Evolutionary conservation across 805 yeast genomes (phyloP).

Genomic region (Teunomyces kruisii): DNA sequence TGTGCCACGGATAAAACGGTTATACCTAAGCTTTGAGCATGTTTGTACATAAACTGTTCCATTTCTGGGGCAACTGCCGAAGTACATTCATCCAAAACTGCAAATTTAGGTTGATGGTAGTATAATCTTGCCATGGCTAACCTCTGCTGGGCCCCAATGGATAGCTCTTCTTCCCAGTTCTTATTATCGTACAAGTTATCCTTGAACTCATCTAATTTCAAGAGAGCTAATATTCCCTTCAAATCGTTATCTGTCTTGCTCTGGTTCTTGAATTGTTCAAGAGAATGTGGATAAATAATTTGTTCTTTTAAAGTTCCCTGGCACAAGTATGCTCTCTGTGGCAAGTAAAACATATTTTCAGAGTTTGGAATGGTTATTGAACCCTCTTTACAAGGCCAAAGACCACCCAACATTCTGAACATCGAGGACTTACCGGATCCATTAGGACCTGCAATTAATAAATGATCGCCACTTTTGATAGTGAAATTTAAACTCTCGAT

Average conservation of each 20-base stretch:
- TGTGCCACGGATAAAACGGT: slow-evolving; percentile 90
- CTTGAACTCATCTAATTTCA: slow-evolving; percentile 58
- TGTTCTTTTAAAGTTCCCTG: slow-evolving; percentile 82
- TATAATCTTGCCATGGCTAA: slow-evolving; percentile 91
- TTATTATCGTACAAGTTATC: slow-evolving; percentile 48
- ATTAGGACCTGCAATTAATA: slow-evolving; percentile 90
- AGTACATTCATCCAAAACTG: slow-evolving; percentile 94
- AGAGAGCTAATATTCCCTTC: slow-evolving; percentile 50
- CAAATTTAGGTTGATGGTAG: slow-evolving; percentile 89
- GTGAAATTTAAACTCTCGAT: slow-evolving; percentile 67
- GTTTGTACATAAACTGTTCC: slow-evolving; percentile 85
- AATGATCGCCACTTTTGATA: slow-evolving; percentile 77
- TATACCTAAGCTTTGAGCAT: slow-evolving; percentile 76
- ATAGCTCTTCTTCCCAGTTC: slow-evolving; percentile 88
- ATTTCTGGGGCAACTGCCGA: slow-evolving; percentile 89
- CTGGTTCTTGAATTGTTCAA: slow-evolving; percentile 50
- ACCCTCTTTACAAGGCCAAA: slow-evolving; percentile 79
- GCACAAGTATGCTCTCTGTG: slow-evolving; percentile 87
- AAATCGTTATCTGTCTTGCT: slow-evolving; percentile 50
- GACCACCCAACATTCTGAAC: slow-evolving; percentile 86
- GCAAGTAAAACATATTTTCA: slow-evolving; percentile 78
- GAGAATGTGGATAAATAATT: slow-evolving; percentile 81
- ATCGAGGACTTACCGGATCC: slow-evolving; percentile 95
- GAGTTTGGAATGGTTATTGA: slow-evolving; percentile 61
- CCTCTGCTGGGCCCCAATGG: slow-evolving; percentile 90